phyloP scores from a whole-genome alignment of 768 basidiomycete species.

The Crepidotus variabilis region DNA sequence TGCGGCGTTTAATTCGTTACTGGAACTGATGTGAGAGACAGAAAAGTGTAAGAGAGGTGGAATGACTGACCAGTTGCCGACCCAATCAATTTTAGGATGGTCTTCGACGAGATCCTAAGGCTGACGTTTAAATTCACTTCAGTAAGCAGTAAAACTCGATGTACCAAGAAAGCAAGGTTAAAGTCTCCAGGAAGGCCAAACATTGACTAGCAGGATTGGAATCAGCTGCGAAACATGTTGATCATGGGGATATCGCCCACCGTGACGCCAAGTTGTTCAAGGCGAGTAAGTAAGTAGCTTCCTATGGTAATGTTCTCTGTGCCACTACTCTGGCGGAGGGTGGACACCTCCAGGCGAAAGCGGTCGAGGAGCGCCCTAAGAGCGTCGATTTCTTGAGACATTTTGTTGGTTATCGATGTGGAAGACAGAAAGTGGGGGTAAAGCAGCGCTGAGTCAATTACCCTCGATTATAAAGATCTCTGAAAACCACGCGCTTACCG shows the following conservation, averaged over 20 bases:
- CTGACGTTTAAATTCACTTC: background rate
- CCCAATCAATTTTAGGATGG: conserved; percentile 74
- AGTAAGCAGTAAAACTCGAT: conserved; percentile 2
- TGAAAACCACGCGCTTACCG: too few species aligned
- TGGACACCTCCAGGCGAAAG: conserved; percentile 43
- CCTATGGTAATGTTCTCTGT: conserved; percentile 47
- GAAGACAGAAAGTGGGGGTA: background rate
- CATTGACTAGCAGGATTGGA: conserved; percentile 47
- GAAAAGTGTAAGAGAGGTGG: conserved; percentile 25
- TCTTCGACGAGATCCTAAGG: conserved; percentile 81
- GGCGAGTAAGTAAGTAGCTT: conserved; percentile 57
- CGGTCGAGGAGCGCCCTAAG: conserved; percentile 29
- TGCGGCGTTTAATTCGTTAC: conserved; percentile 82
- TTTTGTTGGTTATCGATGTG: background rate
- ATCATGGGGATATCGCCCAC: conserved; percentile 29
- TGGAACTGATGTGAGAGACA: conserved; percentile 18
- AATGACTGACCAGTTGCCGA: conserved; percentile 69
- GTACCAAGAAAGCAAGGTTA: conserved; percentile 64
- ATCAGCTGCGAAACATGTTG: background rate
- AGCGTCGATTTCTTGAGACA: conserved; percentile 6
- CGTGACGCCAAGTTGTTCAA: conserved; percentile 62
- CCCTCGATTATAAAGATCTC: too few species aligned
- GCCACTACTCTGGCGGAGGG: conserved; percentile 34
- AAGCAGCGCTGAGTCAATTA: too few species aligned
- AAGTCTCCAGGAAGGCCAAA: conserved; percentile 91